Conservation (phyloP, 257 asterid genomes). For the Plantago elongata region DNA sequence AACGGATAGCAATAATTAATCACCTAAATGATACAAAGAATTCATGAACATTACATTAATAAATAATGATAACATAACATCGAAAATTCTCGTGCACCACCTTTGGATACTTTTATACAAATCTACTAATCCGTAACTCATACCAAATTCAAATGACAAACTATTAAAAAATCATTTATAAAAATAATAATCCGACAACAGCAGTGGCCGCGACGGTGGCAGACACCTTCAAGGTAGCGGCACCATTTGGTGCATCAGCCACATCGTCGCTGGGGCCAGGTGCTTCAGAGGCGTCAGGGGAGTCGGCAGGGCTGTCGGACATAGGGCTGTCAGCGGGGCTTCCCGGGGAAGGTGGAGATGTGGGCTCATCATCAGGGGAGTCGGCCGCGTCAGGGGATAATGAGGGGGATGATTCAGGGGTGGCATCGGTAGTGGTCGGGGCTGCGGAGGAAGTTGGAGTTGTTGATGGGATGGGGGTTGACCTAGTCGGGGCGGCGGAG, state of each 20-base stretch:
- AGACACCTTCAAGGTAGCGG: constrained; percentile 42
- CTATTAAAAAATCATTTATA: constrained; percentile 18
- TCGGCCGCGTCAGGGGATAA: constrained; percentile 1
- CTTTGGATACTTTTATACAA: not conserved
- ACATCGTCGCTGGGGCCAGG: constrained; percentile 13
- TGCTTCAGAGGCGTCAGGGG: constrained; percentile 19
- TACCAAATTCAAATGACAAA: not conserved
- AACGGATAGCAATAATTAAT: no score
- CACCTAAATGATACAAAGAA: no score
- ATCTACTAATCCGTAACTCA: not conserved
- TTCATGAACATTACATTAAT: no score
- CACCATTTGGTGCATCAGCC: constrained; percentile 27
- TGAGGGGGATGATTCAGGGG: not conserved
- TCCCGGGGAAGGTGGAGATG: constrained; percentile 45
- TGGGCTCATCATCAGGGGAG: constrained; percentile 24
- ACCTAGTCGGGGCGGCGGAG: constrained; percentile 24
- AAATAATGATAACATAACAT: no score
- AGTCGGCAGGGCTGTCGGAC: constrained; percentile 4
- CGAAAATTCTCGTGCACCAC: no score
- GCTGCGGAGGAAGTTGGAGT: constrained; percentile 7
- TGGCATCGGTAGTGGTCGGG: not conserved
- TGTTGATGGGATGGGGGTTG: constrained; percentile 7
- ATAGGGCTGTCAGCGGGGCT: constrained; percentile 9
- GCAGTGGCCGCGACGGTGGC: constrained; percentile 37
- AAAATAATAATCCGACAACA: constrained; percentile 43